Evolutionary conservation across 2,329 filamentous ascomycete species (phyloP), one percentile per base, ranked within the genome.

Genomic region (Xylaria sp.): DNA sequence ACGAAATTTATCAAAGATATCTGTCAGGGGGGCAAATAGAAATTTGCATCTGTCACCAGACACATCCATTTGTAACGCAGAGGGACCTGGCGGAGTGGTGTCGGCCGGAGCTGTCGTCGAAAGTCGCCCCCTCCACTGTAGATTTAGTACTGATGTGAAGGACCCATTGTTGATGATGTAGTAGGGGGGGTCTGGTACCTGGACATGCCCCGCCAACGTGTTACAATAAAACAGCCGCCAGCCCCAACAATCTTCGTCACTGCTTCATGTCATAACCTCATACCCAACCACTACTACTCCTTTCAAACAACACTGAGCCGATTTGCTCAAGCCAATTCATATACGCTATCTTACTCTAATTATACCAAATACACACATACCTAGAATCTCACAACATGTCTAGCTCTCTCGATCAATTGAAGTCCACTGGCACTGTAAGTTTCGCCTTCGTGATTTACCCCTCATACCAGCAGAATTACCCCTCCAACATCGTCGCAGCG

Each of bases 341-440:
- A 54, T 20, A 54, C 51, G 3, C 4, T 6, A 4, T 20, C 23
- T 7, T 33, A 10, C 31, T n/a, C 33, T 26, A 57, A 23, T 23
- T n/a, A 49, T 2, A 40, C 23, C 51, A 57, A 38, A 67, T 40
- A 46, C 64, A 11, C 31, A 26, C 51, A 42, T 17, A 31, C 46
- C 13, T 23, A 44, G 10, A 15, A 31, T 28, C 57, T 3, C 9
- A 36, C 66, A 83, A 74, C 57, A 97, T 97, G 94, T 84, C 93
- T 83, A 91, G 86, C 83, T 93, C 94, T 83, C 92, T 99, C 78
- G 96, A 98, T 78, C 94, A 98, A 87, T 90, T 99, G 83, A 99
- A 99, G 89, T 90, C 93, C 86, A 84, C 92, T 81, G 96, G 96
- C 91, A 99, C 96, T 80, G 94, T 97, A 88, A 84, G 93, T 92